These are phyloP conservation scores for Phytophthora pini DNA, from an alignment of 352 stramenopile genomes.

Conservation along the genomic window DNA sequence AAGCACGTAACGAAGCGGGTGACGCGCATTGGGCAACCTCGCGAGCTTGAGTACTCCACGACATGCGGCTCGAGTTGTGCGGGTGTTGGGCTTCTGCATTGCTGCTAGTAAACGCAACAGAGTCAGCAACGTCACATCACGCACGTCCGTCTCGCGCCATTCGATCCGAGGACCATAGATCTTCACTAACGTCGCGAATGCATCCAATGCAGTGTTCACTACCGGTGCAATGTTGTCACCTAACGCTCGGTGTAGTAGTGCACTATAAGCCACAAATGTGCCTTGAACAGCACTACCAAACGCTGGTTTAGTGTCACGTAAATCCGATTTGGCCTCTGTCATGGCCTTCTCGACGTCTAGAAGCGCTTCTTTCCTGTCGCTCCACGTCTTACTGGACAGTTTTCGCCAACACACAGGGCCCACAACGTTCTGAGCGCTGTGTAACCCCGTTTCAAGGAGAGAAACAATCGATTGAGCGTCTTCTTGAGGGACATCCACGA, in stretches of 20 bases:
- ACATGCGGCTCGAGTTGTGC: constrained; percentile 77
- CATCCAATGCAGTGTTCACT: constrained; percentile 76
- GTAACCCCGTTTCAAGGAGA: constrained; percentile 50
- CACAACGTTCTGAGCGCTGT: constrained; percentile 52
- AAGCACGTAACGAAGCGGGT: constrained; percentile 75
- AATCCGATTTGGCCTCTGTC: constrained; percentile 70
- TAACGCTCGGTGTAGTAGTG: constrained; percentile 63
- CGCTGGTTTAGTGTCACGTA: constrained; percentile 67
- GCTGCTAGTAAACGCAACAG: constrained; percentile 64
- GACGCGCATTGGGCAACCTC: constrained; percentile 57
- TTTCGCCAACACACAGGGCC: constrained; percentile 79
- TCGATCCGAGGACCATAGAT: constrained; percentile 78
- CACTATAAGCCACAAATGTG: constrained; percentile 73
- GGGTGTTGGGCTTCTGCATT: constrained; percentile 84
- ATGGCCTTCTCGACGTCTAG: constrained; percentile 77
- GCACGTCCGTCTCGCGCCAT: constrained; percentile 68
- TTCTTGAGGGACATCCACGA: constrained; percentile 48
- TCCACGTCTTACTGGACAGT: constrained; percentile 85
- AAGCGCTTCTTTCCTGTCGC: constrained; percentile 82
- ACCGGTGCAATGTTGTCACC: constrained; percentile 77
- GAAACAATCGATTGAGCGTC: constrained; percentile 52
- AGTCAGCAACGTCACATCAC: constrained; percentile 69
- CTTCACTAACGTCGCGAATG: constrained; percentile 73
- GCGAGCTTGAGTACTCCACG: constrained; percentile 81
- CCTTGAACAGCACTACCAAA: constrained; percentile 68